These are phyloP conservation scores for Pichia cactophila DNA, from an alignment of 1,139 yeast species.

Conservation along the genomic window DNA sequence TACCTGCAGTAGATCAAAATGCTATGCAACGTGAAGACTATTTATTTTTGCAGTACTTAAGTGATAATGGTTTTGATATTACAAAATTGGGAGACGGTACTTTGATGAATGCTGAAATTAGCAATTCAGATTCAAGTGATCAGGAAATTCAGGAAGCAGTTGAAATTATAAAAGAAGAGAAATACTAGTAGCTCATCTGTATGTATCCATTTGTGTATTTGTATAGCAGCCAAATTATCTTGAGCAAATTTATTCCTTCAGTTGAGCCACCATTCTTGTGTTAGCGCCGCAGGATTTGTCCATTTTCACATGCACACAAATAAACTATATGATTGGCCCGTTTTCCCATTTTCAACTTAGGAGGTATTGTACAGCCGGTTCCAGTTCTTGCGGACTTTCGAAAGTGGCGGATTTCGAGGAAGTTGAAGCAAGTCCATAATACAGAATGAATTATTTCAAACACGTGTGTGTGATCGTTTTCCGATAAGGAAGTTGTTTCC, in stretches of 20 bases:
- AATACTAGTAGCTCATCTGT: neutral
- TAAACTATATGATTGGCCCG: neutral
- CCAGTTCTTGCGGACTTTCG: too few relatives aligned
- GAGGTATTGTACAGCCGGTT: too few relatives aligned
- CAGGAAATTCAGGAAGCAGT: neutral
- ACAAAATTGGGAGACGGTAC: conserved; percentile 38
- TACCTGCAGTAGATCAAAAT: conserved; percentile 79
- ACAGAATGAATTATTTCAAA: neutral
- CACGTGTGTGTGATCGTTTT: neutral
- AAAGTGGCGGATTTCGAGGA: too few relatives aligned
- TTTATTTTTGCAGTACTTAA: conserved; percentile 58
- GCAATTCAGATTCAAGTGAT: neutral
- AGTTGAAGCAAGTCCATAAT: too few relatives aligned
- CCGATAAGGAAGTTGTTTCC: neutral
- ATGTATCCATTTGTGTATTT: too few relatives aligned
- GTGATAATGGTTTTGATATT: conserved; percentile 51
- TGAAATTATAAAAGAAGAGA: neutral
- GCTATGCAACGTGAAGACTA: conserved; percentile 74
- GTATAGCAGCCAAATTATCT: too few relatives aligned
- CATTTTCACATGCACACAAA: neutral
- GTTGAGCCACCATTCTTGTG: neutral
- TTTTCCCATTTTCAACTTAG: too few relatives aligned
- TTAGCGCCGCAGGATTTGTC: neutral
- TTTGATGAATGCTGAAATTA: conserved; percentile 3
- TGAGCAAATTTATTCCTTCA: too few relatives aligned